Percentiles rank a stretch among this genome's conserved stretches.
Evolutionary conservation across 805 yeast species (phyloP).

Genomic region (Pichia californica): DNA sequence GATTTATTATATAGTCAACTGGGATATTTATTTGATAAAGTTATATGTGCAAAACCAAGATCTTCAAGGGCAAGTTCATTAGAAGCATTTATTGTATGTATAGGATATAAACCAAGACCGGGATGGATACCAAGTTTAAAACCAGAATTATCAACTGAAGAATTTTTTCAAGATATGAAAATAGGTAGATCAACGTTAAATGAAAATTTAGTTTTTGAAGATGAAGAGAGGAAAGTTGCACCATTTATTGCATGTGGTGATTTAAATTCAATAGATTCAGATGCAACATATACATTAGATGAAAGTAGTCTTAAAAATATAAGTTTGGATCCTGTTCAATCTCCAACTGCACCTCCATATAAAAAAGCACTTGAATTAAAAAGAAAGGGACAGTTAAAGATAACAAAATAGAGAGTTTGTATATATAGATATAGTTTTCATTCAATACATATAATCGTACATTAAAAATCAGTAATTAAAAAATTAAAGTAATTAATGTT

Average conservation of each 20-base stretch:
- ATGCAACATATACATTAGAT: conserved; percentile 78
- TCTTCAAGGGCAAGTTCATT: conserved; percentile 91
- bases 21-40: conserved; percentile 76
- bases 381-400: conserved; percentile 55
- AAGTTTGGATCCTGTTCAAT: conserved; percentile 86
- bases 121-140: conserved; percentile 72
- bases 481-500: no score
- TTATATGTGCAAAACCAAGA: conserved; percentile 93
- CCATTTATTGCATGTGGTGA: conserved; percentile 97
- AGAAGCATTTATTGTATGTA: conserved; percentile 90
- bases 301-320: conserved; percentile 29
- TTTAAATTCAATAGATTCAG: conserved; percentile 76
- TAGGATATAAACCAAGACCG: conserved; percentile 75
- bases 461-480: no score
- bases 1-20: conserved; percentile 91
- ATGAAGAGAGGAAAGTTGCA: conserved; percentile 70
- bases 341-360: conserved; percentile 96
- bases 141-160: conserved; percentile 59
- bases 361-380: conserved; percentile 85
- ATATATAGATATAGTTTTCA: neutral
- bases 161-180: conserved; percentile 61
- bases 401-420: conserved; percentile 15
- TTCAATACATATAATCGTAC: neutral
- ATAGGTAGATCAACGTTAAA: conserved; percentile 50
- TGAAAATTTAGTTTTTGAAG: conserved; percentile 41